Evolutionary conservation across 2,329 filamentous ascomycete genomes (phyloP).

Genomic region (Clonostachys sp.): DNA sequence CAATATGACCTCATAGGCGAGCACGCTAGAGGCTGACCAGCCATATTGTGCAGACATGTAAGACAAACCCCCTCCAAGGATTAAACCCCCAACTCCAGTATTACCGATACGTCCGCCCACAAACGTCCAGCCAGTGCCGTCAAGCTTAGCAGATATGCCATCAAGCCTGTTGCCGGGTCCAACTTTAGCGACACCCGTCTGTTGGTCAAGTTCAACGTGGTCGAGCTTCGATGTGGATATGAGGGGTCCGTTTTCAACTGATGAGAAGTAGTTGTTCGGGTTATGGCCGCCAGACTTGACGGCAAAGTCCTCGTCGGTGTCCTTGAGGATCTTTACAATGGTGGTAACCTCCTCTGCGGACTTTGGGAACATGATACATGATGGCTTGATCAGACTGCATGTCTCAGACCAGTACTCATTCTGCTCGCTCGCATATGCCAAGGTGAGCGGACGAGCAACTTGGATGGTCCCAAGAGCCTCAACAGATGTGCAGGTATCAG

Average conservation of each 20-base stretch:
- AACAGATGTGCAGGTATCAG: not conserved
- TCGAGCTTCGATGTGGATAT: slow-evolving; percentile 42
- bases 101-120: not conserved
- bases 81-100: slow-evolving; percentile 14
- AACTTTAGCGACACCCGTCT: slow-evolving; percentile 30
- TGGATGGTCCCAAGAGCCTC: slow-evolving; percentile 1
- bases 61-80: slow-evolving; percentile 14
- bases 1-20: slow-evolving; percentile 12
- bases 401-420: slow-evolving; percentile 3
- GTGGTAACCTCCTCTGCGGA: slow-evolving; percentile 45
- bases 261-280: slow-evolving; percentile 47
- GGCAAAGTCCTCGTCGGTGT: slow-evolving; percentile 40
- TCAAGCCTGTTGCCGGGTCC: slow-evolving; percentile 41
- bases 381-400: slow-evolving; percentile 4
- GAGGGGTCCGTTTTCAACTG: slow-evolving; percentile 39
- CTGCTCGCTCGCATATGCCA: slow-evolving; percentile 28
- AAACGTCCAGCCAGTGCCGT: slow-evolving; percentile 21
- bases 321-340: slow-evolving; percentile 39
- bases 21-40: slow-evolving; percentile 14
- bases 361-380: slow-evolving; percentile 39
- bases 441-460: slow-evolving; percentile 9
- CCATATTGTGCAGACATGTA: slow-evolving; percentile 12
- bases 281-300: slow-evolving; percentile 54
- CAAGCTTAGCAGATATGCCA: slow-evolving; percentile 29
- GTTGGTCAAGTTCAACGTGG: slow-evolving; percentile 27